A percentile compares a stretch with the other conserved stretches of the same genome.
phyloP scores from a whole-genome alignment of 2,329 filamentous ascomycete species.

The Gremmenia infestans region DNA sequence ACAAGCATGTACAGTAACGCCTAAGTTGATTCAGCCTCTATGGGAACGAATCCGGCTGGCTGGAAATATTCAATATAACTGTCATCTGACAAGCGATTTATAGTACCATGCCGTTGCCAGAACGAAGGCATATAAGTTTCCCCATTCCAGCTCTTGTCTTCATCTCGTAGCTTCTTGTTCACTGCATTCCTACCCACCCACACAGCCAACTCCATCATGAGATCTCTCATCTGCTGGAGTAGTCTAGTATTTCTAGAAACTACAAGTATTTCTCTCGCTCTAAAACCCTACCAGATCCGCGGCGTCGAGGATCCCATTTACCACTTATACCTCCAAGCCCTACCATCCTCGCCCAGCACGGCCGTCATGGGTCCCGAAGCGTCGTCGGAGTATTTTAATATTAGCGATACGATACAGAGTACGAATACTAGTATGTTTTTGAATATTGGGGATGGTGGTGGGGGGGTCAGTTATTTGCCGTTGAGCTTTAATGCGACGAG shows the following conservation, averaged over 20 bases:
- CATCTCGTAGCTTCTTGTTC: neutral
- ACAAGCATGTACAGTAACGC: neutral
- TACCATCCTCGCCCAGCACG: slow-evolving; percentile 30
- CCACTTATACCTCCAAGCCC: slow-evolving; percentile 47
- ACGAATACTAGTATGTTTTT: slow-evolving; percentile 44
- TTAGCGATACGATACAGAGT: slow-evolving; percentile 44
- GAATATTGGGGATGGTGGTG: slow-evolving; percentile 37
- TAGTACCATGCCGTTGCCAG: neutral
- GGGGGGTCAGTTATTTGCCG: slow-evolving; percentile 47
- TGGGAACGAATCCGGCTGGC: neutral
- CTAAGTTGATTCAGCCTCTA: slow-evolving; percentile 21
- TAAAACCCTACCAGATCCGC: slow-evolving; percentile 42
- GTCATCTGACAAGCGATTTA: slow-evolving; percentile 9
- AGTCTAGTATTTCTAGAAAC: neutral
- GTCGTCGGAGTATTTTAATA: slow-evolving; percentile 44
- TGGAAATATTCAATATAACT: slow-evolving; percentile 3
- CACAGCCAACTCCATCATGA: neutral
- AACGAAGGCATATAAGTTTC: neutral
- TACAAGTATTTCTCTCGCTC: neutral
- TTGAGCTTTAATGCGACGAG: slow-evolving; percentile 40
- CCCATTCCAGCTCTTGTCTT: neutral
- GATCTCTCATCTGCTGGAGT: slow-evolving; percentile 1
- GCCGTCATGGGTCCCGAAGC: slow-evolving; percentile 49
- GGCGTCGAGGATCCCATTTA: slow-evolving; percentile 46
- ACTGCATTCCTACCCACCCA: neutral